Evolutionary conservation across 2,329 filamentous ascomycete species (phyloP).

Genomic region (Drechslerella coelobrocha): DNA sequence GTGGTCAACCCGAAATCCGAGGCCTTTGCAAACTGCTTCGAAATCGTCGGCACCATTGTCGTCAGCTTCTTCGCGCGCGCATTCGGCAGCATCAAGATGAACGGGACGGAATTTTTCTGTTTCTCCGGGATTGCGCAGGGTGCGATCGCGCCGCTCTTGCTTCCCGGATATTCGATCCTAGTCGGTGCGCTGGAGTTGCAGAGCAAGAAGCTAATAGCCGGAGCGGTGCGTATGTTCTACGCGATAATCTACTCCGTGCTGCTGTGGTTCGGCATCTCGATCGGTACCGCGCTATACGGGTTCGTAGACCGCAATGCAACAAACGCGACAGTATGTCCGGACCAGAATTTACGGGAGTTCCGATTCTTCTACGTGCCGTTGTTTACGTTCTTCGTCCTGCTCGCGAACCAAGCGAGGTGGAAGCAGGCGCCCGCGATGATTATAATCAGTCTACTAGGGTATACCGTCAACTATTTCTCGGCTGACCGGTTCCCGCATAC

Average conservation of each 20-base stretch:
- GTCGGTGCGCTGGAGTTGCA: constrained; percentile 70
- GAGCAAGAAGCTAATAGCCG: constrained; percentile 72
- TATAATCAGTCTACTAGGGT: constrained; percentile 75
- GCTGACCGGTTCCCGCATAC: constrained; percentile 71
- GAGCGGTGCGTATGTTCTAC: constrained; percentile 76
- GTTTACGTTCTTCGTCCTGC: constrained; percentile 66
- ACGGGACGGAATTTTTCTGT: constrained; percentile 68
- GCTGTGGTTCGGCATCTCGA: constrained; percentile 75
- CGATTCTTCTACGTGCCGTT: constrained; percentile 76
- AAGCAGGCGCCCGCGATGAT: constrained; percentile 79
- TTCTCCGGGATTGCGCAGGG: constrained; percentile 75
- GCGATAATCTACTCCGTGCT: constrained; percentile 76
- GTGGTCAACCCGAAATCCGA: constrained; percentile 77
- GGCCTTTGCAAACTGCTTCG: constrained; percentile 72
- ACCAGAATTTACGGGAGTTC: constrained; percentile 63
- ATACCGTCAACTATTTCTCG: constrained; percentile 76
- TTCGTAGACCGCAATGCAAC: constrained; percentile 66
- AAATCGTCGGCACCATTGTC: constrained; percentile 69
- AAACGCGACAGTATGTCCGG: constrained; percentile 61
- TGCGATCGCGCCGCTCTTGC: constrained; percentile 72
- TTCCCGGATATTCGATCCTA: constrained; percentile 71
- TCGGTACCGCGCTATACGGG: constrained; percentile 70
- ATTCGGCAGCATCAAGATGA: constrained; percentile 68
- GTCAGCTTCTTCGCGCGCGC: constrained; percentile 74
- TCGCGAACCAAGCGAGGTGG: constrained; percentile 76